These are phyloP conservation scores for Pelagophyceae sp. DNA, from an alignment of 352 stramenopile species.

Conservation along the genomic window DNA sequence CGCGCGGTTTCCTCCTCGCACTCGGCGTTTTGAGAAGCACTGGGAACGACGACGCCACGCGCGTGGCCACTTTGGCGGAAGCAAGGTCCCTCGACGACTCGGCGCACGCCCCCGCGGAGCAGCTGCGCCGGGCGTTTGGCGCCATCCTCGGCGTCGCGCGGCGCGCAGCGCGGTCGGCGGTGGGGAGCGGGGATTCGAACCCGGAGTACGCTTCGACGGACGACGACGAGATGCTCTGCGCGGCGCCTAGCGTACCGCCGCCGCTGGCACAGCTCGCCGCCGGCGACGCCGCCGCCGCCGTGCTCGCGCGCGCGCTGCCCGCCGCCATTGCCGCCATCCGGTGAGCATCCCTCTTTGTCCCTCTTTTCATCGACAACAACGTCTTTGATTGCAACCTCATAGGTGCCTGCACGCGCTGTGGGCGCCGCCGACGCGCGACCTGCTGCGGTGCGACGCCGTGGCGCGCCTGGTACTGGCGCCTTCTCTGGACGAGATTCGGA, in stretches of 20 bases:
- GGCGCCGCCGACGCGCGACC: neutral
- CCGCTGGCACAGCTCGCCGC: neutral
- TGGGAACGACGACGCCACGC: neutral
- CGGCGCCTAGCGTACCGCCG: neutral
- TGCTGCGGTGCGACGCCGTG: neutral
- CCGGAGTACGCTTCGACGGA: too few relatives aligned
- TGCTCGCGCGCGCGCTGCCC: neutral
- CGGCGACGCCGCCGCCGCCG: neutral
- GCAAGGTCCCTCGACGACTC: neutral
- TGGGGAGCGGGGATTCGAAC: neutral
- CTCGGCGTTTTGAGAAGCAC: neutral
- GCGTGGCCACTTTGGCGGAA: neutral
- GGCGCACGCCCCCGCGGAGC: neutral
- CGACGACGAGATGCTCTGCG: neutral
- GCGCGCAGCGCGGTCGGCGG: neutral
- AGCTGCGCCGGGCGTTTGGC: neutral
- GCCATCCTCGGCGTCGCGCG: constrained; percentile 7
- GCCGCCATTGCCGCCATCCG: neutral
- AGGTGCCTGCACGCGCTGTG: neutral
- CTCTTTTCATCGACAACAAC: too few relatives aligned
- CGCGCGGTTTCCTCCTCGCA: neutral
- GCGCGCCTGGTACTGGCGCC: neutral
- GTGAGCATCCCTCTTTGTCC: too few relatives aligned
- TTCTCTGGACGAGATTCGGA: neutral
- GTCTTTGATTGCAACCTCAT: too few relatives aligned